Evolutionary conservation across 352 stramenopile species (phyloP).

Genomic region (Albugo laibachii): DNA sequence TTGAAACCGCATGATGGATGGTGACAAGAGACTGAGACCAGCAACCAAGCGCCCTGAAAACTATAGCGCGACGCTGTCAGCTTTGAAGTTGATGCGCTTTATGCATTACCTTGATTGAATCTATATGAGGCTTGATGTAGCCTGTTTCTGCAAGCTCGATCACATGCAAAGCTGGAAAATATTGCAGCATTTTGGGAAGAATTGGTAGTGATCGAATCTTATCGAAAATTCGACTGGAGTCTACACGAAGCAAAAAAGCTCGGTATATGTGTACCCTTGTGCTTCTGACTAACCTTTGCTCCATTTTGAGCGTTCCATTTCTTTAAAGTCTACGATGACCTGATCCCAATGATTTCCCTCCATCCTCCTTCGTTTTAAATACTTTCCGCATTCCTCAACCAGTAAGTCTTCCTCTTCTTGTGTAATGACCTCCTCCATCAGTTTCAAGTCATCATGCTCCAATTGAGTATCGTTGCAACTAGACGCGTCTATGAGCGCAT

Average conservation of each 20-base stretch:
- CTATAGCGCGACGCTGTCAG: constrained; percentile 5
- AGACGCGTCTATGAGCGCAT: constrained; percentile 22
- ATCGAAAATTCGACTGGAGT: constrained; percentile 40
- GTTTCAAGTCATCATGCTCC: constrained; percentile 29
- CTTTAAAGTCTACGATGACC: constrained; percentile 76
- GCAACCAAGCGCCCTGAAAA: constrained; percentile 66
- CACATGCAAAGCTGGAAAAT: constrained; percentile 59
- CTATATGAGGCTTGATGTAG: constrained; percentile 74
- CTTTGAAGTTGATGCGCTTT: neutral
- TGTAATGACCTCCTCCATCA: constrained; percentile 49
- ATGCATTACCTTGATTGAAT: constrained; percentile 47
- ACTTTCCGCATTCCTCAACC: constrained; percentile 39
- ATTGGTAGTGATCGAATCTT: constrained; percentile 36
- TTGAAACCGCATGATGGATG: constrained; percentile 61
- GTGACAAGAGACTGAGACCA: constrained; percentile 51
- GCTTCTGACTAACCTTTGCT: constrained; percentile 14
- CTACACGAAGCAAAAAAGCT: constrained; percentile 4
- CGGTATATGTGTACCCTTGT: neutral
- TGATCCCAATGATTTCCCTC: constrained; percentile 71
- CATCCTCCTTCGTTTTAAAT: constrained; percentile 53
- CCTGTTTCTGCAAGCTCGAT: constrained; percentile 65
- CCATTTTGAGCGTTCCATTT: constrained; percentile 74
- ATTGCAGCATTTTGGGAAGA: constrained; percentile 33
- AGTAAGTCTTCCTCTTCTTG: constrained; percentile 49
- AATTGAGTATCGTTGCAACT: constrained; percentile 32